Percentiles rank a stretch among this genome's conserved stretches.
These are phyloP conservation scores for Suaeda aralocaspica DNA, from an alignment of 148 eudicot genomes.

Conservation along the genomic window DNA sequence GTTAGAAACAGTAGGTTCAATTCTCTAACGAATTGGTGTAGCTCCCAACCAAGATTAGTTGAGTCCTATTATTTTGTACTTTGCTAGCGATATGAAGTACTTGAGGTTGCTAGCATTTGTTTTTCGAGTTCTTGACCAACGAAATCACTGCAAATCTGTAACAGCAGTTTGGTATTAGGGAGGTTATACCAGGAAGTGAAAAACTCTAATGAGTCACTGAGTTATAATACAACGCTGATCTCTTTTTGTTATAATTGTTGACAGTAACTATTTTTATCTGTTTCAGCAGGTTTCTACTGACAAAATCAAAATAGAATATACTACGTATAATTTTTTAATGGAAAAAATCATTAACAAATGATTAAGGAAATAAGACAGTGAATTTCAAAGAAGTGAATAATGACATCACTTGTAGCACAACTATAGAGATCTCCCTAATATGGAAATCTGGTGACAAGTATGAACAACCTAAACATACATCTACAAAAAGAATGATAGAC, in stretches of 20 bases:
- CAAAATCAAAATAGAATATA: too few species aligned
- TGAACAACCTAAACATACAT: conserved; percentile 1
- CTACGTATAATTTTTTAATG: too few species aligned
- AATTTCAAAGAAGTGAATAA: neutral
- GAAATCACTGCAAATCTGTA: neutral
- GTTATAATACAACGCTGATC: too few species aligned
- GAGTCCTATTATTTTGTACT: neutral
- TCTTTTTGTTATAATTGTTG: too few species aligned
- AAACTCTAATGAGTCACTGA: too few species aligned
- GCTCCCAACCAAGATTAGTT: conserved; percentile 10
- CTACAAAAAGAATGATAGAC: conserved; percentile 23
- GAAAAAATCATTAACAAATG: too few species aligned
- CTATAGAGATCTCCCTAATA: neutral
- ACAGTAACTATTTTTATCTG: too few species aligned
- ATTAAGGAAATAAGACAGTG: neutral
- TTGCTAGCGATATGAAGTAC: neutral
- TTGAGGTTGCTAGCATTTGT: neutral
- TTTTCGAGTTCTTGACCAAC: neutral
- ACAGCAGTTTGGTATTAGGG: too few species aligned
- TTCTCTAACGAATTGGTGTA: neutral
- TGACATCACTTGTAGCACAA: neutral
- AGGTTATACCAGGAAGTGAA: too few species aligned
- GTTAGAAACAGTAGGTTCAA: neutral
- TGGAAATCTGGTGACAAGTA: neutral
- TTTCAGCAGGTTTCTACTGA: too few species aligned